These are phyloP conservation scores for Porphyra umbilicalis DNA, from an alignment of 31 red algal species.

Conservation along the genomic window DNA sequence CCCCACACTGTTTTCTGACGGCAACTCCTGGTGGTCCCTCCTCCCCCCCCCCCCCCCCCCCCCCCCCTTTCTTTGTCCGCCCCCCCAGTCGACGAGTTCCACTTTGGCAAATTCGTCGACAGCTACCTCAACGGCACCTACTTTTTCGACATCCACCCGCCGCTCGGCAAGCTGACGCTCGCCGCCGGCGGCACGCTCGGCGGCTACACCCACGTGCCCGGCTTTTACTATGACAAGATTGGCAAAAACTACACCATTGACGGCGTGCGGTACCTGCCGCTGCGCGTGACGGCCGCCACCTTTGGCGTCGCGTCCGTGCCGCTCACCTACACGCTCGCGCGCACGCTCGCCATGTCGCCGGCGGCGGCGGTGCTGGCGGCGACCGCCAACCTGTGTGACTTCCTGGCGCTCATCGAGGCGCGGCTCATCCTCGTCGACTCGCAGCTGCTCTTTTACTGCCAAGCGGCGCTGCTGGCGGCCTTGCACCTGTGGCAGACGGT, in stretches of 20 bases:
- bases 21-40: too few species aligned
- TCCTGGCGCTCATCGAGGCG: slow-evolving; percentile 67
- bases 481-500: slow-evolving; percentile 63
- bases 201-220: slow-evolving; percentile 52
- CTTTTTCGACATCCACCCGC: slow-evolving; percentile 96
- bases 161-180: slow-evolving; percentile 80
- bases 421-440: slow-evolving; percentile 85
- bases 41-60: background rate
- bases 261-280: slow-evolving; percentile 34
- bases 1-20: background rate
- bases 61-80: background rate
- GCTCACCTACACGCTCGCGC: slow-evolving; percentile 60
- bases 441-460: slow-evolving; percentile 79
- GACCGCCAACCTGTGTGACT: slow-evolving; percentile 51
- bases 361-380: slow-evolving; percentile 50
- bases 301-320: slow-evolving; percentile 74
- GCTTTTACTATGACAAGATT: slow-evolving; percentile 62
- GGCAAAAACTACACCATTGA: slow-evolving; percentile 40
- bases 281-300: slow-evolving; percentile 63
- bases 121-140: slow-evolving; percentile 58
- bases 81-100: slow-evolving; percentile 72
- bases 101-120: slow-evolving; percentile 93
- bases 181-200: slow-evolving; percentile 37
- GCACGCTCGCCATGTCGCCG: slow-evolving; percentile 33
- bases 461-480: slow-evolving; percentile 51